Percentiles rank a stretch among this genome's conserved stretches.
These are phyloP conservation scores for Pseudogymnoascus destructans DNA, from an alignment of 2,329 filamentous ascomycete genomes.

Conservation along the genomic window DNA sequence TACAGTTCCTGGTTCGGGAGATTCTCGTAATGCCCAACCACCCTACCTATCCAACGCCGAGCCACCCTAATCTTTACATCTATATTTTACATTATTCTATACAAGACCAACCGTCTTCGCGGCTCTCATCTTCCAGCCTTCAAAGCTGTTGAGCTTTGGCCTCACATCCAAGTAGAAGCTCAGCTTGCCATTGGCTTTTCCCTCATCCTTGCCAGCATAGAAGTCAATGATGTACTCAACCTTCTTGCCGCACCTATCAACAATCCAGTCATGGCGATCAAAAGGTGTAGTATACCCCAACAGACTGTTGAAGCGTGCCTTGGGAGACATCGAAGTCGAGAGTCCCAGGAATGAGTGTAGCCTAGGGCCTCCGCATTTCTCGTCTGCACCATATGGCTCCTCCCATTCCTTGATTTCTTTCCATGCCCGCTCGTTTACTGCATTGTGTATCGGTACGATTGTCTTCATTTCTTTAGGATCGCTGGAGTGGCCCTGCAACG, in stretches of 20 bases:
- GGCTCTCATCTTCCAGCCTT: constrained; percentile 54
- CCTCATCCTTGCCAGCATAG: constrained; percentile 55
- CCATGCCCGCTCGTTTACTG: constrained; percentile 96
- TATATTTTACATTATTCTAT: constrained; percentile 22
- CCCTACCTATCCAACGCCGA: background rate
- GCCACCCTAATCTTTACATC: background rate
- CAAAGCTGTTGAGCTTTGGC: constrained; percentile 55
- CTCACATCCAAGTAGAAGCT: constrained; percentile 57
- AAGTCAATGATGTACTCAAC: constrained; percentile 98
- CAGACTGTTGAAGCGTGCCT: constrained; percentile 67
- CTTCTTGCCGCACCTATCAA: constrained; percentile 74
- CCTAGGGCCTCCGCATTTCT: constrained; percentile 63
- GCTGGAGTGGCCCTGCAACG: constrained; percentile 47
- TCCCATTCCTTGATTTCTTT: constrained; percentile 86
- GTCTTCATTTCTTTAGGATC: constrained; percentile 67
- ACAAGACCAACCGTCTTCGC: constrained; percentile 37
- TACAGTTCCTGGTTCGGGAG: constrained; percentile 3
- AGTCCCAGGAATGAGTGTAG: constrained; percentile 74
- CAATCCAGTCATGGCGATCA: constrained; percentile 93
- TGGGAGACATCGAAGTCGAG: constrained; percentile 58
- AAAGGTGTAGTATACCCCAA: constrained; percentile 88
- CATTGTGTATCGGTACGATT: constrained; percentile 95
- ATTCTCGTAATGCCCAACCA: background rate
- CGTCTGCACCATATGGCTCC: constrained; percentile 44
- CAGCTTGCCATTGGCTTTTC: constrained; percentile 30